phyloP scores from a whole-genome alignment of 192 early-diverging fungal genomes.

The Globomyces pollinis-pini region DNA sequence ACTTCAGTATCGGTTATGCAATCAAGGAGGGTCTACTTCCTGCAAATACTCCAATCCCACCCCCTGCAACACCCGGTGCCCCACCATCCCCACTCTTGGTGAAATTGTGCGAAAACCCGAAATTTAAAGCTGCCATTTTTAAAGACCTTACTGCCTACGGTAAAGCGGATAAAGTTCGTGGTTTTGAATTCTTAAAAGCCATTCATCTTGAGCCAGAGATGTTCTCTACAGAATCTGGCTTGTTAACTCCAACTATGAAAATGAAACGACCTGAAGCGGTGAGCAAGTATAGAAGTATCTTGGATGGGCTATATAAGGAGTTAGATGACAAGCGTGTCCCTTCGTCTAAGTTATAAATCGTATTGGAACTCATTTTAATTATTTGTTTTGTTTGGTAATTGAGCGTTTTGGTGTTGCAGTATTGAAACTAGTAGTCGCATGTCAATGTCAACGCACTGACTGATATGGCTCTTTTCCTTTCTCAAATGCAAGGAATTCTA shows the following conservation, averaged over 20 bases:
- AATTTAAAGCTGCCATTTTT: constrained; percentile 28
- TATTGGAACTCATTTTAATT: too few species aligned
- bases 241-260: constrained; percentile 58
- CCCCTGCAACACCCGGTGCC: constrained; percentile 25
- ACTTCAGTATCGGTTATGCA: constrained; percentile 20
- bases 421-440: too few species aligned
- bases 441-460: too few species aligned
- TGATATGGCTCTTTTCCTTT: too few species aligned
- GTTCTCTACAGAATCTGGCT: constrained; percentile 68
- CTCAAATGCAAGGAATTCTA: too few species aligned
- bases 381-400: too few species aligned
- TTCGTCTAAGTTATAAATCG: too few species aligned
- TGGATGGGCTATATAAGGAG: constrained; percentile 54
- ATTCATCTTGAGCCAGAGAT: constrained; percentile 63
- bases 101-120: constrained; percentile 25
- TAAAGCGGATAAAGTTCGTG: constrained; percentile 67
- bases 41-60: constrained; percentile 25
- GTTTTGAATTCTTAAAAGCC: constrained; percentile 81
- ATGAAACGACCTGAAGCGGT: constrained; percentile 40
- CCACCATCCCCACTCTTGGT: constrained; percentile 21
- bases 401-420: too few species aligned
- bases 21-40: constrained; percentile 27
- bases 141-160: constrained; percentile 49
- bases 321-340: constrained; percentile 21
- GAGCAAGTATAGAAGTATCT: constrained; percentile 30